Base-by-base conservation (phyloP, 371 early-diverging fungal genomes). In the Saksenaea vasiformis region DNA sequence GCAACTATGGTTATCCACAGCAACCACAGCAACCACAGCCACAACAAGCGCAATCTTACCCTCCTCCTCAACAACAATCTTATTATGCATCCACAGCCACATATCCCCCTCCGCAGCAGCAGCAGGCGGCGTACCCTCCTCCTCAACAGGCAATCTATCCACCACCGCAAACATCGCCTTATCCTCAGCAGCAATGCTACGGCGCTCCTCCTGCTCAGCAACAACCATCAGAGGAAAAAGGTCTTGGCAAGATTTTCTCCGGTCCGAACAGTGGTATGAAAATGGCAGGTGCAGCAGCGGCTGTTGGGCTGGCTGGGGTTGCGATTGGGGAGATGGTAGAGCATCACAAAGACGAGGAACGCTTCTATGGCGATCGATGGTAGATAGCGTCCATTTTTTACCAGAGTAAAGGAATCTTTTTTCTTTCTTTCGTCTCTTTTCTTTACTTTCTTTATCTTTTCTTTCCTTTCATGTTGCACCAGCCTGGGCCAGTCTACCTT, bases 241-340 rank as follows among this genome's bases (percentile, higher is more conserved):
- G 51, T 7, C n/a, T 47, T 47, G 51, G 22, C 22, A 47, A 9
- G n/a, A 19, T 47, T 1, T 22, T 47, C 24, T 47, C 51, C 10
- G 51, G 51, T 47, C 51, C 51, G 22, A 47, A 47, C 13, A 74
- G 61, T 26, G 81, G 77, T 35, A 69, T 74, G 71, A 81, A 81
- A 28, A 24, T 78, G 2, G 80, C 77, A 28, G 80, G 65, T 44
- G 80, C 69, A 35, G 79, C 77, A 22, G 77, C 74, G 3, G 78
- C 63, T 53, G 80, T 60, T 28, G 80, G 77, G 44, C 53, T 75
- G 17, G 73, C 70, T 11, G 80, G 76, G 43, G 75, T 69, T 56
- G 80, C 72, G 62, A 63, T 80, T 59, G 56, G 68, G 13, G 80
- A 80, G 62, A 63, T 75, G 34, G 65, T 72, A 24, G 72, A 75